These are phyloP conservation scores for Polyplosphaeria fusca DNA, from an alignment of 495 filamentous ascomycete genomes.

Conservation along the genomic window DNA sequence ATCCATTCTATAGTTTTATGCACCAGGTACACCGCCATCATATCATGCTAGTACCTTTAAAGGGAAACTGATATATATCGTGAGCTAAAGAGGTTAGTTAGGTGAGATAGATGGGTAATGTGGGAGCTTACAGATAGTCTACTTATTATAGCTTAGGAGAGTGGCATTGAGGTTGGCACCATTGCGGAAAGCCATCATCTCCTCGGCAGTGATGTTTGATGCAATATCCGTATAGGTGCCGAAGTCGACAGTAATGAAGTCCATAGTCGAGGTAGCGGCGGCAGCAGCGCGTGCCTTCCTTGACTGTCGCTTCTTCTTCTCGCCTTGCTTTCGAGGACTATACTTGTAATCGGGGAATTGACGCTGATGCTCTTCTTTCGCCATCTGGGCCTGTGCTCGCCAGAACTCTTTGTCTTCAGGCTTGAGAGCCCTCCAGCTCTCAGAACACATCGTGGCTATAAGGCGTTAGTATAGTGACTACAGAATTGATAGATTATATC, in stretches of 20 bases:
- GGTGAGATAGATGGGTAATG: too few relatives aligned
- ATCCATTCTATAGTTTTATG: too few relatives aligned
- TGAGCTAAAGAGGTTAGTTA: too few relatives aligned
- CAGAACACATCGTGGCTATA: not conserved
- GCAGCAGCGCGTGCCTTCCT: conserved; percentile 7
- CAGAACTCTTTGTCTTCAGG: not conserved
- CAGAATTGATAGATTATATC: not conserved
- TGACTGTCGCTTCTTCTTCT: conserved; percentile 22
- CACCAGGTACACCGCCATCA: too few relatives aligned
- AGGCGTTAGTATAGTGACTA: not conserved
- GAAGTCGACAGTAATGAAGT: not conserved
- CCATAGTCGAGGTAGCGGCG: too few relatives aligned
- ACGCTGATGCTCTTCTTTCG: conserved; percentile 13
- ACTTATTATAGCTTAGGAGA: too few relatives aligned
- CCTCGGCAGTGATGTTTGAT: too few relatives aligned
- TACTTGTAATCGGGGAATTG: conserved; percentile 23
- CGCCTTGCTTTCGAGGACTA: conserved; percentile 7
- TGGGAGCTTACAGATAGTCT: too few relatives aligned
- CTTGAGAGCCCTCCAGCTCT: not conserved
- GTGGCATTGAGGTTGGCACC: too few relatives aligned
- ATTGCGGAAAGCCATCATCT: too few relatives aligned
- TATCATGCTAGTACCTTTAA: too few relatives aligned
- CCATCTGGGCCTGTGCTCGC: not conserved
- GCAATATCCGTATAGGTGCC: not conserved
- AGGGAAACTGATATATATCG: too few relatives aligned